A percentile compares a stretch with the other conserved stretches of the same genome.
Evolutionary conservation across 345 rosid genomes (phyloP).

Genomic region (Dimocarpus longan): DNA sequence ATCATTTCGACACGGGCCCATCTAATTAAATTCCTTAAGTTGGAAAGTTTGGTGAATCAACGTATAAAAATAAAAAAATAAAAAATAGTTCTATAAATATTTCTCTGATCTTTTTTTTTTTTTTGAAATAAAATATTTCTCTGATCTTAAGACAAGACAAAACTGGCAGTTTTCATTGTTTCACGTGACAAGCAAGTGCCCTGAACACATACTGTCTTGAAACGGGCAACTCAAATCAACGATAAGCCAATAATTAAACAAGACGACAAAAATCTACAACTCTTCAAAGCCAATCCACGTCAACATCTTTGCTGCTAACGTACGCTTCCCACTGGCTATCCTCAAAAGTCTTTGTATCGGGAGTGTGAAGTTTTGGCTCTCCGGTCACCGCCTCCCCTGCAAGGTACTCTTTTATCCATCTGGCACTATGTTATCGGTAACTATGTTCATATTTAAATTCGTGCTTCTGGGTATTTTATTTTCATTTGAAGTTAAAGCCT

Average conservation of each 20-base stretch:
- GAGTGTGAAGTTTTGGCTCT: neutral
- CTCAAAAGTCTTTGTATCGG: neutral
- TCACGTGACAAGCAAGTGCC: conserved; percentile 7
- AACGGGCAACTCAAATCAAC: neutral
- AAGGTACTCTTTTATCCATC: neutral
- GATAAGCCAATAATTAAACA: too few relatives aligned
- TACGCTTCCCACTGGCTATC: neutral
- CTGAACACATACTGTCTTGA: neutral
- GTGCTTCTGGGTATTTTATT: neutral
- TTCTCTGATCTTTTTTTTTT: too few relatives aligned
- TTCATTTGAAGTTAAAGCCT: neutral
- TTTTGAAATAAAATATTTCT: too few relatives aligned
- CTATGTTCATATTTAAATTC: neutral
- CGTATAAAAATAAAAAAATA: too few relatives aligned
- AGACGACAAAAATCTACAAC: neutral
- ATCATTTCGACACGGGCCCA: too few relatives aligned
- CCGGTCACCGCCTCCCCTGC: neutral
- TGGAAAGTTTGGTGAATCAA: too few relatives aligned
- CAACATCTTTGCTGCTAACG: neutral
- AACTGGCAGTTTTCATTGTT: neutral
- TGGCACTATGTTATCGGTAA: neutral
- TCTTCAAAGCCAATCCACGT: neutral
- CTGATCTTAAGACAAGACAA: too few relatives aligned
- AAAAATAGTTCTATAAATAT: too few relatives aligned
- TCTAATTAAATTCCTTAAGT: too few relatives aligned